A percentile compares a stretch with the other conserved stretches of the same genome.
Conservation (phyloP, 495 filamentous ascomycete genomes). For the Neurospora sp. region DNA sequence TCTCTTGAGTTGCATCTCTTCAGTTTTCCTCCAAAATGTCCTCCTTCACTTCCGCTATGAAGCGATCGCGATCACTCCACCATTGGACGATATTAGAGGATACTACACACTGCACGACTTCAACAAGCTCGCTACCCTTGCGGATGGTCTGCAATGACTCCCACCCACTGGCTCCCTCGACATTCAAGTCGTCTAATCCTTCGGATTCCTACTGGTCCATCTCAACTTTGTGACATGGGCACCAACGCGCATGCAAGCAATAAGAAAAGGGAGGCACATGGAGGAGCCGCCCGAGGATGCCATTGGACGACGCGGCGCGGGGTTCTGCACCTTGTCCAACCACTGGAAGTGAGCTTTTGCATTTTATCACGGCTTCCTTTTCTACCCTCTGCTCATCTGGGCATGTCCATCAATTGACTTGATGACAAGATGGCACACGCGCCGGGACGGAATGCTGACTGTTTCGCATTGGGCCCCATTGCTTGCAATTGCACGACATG, state of each 20-base stretch:
- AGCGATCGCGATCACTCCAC: not conserved
- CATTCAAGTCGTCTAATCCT: not conserved
- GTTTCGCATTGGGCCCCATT: not conserved
- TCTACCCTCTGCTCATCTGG: not conserved
- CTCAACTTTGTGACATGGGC: not conserved
- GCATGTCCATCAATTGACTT: not conserved
- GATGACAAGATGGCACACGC: not conserved
- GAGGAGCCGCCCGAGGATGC: not conserved
- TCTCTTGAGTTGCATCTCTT: not conserved
- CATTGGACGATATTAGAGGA: not conserved
- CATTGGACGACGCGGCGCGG: not conserved
- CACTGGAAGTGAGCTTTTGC: not conserved
- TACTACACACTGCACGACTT: not conserved
- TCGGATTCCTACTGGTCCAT: not conserved
- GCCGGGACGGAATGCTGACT: not conserved
- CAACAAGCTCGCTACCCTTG: not conserved
- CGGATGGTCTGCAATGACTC: not conserved
- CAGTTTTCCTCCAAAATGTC: not conserved
- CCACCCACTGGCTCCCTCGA: not conserved
- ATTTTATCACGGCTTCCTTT: not conserved
- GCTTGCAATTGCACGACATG: not conserved
- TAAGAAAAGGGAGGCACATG: not conserved
- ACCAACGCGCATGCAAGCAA: not conserved
- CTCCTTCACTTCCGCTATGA: not conserved
- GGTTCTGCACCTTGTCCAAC: not conserved